These are phyloP conservation scores for Pneumocystis canis DNA, from an alignment of 1,139 yeast species.

Conservation along the genomic window DNA sequence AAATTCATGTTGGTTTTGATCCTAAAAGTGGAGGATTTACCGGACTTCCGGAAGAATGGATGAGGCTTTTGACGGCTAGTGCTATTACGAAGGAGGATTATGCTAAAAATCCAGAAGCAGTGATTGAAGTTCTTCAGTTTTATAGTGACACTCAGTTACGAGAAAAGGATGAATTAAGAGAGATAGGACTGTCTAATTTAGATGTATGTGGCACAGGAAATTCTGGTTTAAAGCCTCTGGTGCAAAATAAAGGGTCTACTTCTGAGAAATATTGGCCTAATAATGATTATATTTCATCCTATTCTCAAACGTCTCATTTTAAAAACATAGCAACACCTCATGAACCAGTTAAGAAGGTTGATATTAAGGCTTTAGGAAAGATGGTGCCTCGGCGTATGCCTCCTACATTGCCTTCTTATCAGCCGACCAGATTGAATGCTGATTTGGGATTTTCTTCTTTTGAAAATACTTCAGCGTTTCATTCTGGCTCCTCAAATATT, in stretches of 20 bases:
- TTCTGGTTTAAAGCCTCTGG: not conserved
- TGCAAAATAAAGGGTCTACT: not conserved
- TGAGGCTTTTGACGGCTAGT: conserved; percentile 28
- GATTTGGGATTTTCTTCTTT: not conserved
- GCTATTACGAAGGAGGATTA: conserved; percentile 34
- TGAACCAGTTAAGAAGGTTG: not conserved
- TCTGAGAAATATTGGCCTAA: not conserved
- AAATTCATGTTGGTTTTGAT: conserved; percentile 35
- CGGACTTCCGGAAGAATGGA: conserved; percentile 34
- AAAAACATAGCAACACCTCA: not conserved
- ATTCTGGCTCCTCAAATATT: not conserved
- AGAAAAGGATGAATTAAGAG: conserved; percentile 24
- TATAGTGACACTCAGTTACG: conserved; percentile 30
- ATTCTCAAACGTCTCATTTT: not conserved
- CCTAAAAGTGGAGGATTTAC: conserved; percentile 33
- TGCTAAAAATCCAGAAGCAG: conserved; percentile 34
- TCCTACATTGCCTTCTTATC: not conserved
- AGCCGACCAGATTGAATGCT: not conserved
- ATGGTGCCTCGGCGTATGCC: not conserved
- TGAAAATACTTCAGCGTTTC: not conserved
- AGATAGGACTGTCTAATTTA: not conserved
- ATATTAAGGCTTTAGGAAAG: not conserved
- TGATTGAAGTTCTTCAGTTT: conserved; percentile 81
- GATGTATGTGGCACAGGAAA: not conserved
- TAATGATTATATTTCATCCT: not conserved